Evolutionary conservation across 768 basidiomycete species (phyloP).

Genomic region (Rhodosporidiobolus sp.): DNA sequence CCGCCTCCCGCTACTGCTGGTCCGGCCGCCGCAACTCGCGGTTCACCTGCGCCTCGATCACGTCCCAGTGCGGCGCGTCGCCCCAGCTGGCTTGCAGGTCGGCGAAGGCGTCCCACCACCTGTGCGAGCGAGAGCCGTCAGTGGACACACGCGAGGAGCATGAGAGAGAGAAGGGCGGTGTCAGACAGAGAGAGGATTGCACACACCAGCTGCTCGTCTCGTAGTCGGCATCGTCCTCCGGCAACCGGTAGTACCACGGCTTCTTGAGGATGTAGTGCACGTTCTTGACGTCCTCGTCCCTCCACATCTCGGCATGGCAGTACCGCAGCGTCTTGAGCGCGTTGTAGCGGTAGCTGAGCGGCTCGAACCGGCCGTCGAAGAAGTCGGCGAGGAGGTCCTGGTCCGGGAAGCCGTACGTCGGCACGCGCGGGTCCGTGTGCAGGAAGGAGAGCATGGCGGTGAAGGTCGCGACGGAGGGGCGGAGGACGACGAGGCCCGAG

Average conservation of each 20-base stretch:
- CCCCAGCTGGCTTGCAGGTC: constrained; percentile 25
- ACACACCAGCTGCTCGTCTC: constrained; percentile 63
- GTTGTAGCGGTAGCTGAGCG: constrained; percentile 83
- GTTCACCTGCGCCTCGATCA: constrained; percentile 33
- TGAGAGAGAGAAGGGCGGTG: neutral
- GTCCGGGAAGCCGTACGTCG: constrained; percentile 73
- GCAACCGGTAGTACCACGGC: constrained; percentile 68
- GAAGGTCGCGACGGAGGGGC: constrained; percentile 63
- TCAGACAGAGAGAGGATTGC: neutral
- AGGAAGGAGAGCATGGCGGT: constrained; percentile 61
- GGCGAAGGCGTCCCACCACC: constrained; percentile 38
- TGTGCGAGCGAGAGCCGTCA: neutral
- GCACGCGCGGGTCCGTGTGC: constrained; percentile 57
- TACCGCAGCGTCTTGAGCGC: constrained; percentile 78
- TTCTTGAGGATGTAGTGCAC: constrained; percentile 83
- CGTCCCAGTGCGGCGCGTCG: constrained; percentile 13
- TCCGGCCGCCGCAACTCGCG: constrained; percentile 9
- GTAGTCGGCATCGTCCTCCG: constrained; percentile 53
- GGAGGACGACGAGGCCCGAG: constrained; percentile 80
- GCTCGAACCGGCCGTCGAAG: constrained; percentile 71
- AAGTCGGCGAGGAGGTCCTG: constrained; percentile 82
- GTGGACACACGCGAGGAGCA: no score
- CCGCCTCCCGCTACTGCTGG: neutral
- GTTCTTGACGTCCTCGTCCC: constrained; percentile 77
- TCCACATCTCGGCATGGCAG: constrained; percentile 70